Evolutionary conservation across 2,329 filamentous ascomycete species (phyloP).

Genomic region (Cercospora sojina): DNA sequence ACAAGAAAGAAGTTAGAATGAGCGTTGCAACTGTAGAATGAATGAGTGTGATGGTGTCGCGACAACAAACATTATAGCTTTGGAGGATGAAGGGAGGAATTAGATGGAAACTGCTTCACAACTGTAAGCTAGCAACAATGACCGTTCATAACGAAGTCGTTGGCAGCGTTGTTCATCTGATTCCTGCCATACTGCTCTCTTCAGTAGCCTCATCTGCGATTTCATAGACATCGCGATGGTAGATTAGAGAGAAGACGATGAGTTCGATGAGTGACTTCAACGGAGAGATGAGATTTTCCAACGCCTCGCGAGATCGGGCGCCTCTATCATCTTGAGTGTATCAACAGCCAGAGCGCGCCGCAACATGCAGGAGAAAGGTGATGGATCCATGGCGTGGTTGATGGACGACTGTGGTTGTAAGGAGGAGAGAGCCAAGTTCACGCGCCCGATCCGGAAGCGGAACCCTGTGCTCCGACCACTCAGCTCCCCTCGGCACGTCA

Average conservation of each 20-base stretch:
- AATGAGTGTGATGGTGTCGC: slow-evolving; percentile 13
- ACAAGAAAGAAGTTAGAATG: slow-evolving; percentile 5
- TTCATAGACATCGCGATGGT: slow-evolving; percentile 1
- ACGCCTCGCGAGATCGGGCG: slow-evolving; percentile 6
- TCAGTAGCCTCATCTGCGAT: slow-evolving; percentile 1
- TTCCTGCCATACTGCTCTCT: slow-evolving; percentile 1
- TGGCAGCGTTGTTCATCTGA: slow-evolving; percentile 16
- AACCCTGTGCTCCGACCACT: slow-evolving; percentile 3
- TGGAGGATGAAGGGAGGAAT: slow-evolving; percentile 8
- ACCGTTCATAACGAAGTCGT: slow-evolving; percentile 10
- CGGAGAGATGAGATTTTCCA: slow-evolving; percentile 17
- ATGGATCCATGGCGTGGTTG: slow-evolving; percentile 9
- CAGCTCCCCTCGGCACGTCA: not conserved
- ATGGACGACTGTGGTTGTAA: slow-evolving; percentile 6
- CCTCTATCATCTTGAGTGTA: slow-evolving; percentile 10
- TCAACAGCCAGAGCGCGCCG: slow-evolving; percentile 10
- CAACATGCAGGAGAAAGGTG: slow-evolving; percentile 5
- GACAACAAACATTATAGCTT: slow-evolving; percentile 10
- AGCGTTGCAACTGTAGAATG: slow-evolving; percentile 17
- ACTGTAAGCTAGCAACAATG: slow-evolving; percentile 3
- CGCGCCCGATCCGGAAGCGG: not conserved
- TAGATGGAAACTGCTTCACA: slow-evolving; percentile 11
- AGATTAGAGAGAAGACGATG: slow-evolving; percentile 17
- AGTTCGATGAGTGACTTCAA: slow-evolving; percentile 6
- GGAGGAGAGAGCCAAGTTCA: slow-evolving; percentile 3